phyloP scores from a whole-genome alignment of 345 rosid genomes.

The Populus euphratica region DNA sequence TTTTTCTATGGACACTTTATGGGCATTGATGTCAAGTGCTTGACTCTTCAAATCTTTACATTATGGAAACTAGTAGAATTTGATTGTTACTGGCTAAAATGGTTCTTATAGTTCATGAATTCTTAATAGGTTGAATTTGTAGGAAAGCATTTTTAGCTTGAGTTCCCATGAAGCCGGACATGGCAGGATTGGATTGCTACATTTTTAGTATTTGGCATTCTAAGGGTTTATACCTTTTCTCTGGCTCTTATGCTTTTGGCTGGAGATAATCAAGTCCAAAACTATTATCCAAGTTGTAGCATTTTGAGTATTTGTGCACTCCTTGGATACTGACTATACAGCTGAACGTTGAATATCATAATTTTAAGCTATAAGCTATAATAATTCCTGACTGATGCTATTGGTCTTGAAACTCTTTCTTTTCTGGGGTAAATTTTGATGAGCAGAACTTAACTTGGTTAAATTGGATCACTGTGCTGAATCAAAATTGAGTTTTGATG shows the following conservation, averaged over 20 bases:
- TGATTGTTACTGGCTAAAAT: not conserved
- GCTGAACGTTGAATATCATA: not conserved
- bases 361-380: not conserved
- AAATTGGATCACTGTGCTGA: not conserved
- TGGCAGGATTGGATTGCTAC: not conserved
- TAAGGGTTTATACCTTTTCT: not conserved
- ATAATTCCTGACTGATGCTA: not conserved
- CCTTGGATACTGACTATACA: not conserved
- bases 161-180: not conserved
- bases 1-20: not conserved
- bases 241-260: not conserved
- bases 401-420: not conserved
- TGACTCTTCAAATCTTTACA: not conserved
- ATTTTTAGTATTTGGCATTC: not conserved
- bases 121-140: not conserved
- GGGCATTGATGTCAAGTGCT: not conserved
- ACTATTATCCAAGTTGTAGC: too few relatives aligned
- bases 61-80: not conserved
- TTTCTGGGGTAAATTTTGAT: not conserved
- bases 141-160: not conserved
- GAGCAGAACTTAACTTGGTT: not conserved
- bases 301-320: not conserved
- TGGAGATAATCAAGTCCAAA: not conserved
- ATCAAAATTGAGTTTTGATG: not conserved
- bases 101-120: not conserved